These are phyloP conservation scores for Cyclanthera cordifolia DNA, from an alignment of 306 rosid species.

Conservation along the genomic window DNA sequence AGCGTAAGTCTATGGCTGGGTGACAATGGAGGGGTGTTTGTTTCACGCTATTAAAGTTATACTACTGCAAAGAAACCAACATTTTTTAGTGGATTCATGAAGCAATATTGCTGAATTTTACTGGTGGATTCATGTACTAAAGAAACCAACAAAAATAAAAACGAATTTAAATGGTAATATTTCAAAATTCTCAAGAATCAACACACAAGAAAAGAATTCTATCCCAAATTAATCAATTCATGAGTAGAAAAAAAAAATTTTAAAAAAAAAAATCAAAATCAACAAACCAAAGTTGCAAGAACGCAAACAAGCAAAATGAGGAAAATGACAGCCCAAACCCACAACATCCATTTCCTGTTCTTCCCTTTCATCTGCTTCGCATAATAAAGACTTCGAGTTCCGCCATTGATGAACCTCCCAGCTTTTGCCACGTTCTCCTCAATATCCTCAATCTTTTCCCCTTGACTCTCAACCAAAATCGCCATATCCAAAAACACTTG, in stretches of 20 bases:
- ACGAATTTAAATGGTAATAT: no score
- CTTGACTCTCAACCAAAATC: constrained; percentile 72
- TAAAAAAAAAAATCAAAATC: not conserved
- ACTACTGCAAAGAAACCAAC: no score
- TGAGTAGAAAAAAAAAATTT: not conserved
- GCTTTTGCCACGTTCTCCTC: constrained; percentile 74
- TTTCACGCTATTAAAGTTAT: no score
- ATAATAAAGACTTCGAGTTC: constrained; percentile 49
- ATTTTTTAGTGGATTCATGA: no score
- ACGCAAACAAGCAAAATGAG: constrained; percentile 45
- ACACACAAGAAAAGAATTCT: not conserved
- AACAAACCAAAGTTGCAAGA: constrained; percentile 38
- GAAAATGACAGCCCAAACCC: constrained; percentile 44
- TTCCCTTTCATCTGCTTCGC: constrained; percentile 46
- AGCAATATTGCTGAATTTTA: no score
- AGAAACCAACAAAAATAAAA: no score
- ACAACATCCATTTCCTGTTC: constrained; percentile 40
- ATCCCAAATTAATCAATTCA: not conserved
- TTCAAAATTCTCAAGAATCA: no score
- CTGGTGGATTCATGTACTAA: no score
- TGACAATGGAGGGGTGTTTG: no score
- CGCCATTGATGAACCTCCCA: constrained; percentile 51
- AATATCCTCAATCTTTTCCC: constrained; percentile 61
- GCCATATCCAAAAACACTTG: constrained; percentile 97
- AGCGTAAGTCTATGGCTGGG: no score